Conservation (phyloP, 805 yeast genomes). For the Sungouiella thailandica region DNA sequence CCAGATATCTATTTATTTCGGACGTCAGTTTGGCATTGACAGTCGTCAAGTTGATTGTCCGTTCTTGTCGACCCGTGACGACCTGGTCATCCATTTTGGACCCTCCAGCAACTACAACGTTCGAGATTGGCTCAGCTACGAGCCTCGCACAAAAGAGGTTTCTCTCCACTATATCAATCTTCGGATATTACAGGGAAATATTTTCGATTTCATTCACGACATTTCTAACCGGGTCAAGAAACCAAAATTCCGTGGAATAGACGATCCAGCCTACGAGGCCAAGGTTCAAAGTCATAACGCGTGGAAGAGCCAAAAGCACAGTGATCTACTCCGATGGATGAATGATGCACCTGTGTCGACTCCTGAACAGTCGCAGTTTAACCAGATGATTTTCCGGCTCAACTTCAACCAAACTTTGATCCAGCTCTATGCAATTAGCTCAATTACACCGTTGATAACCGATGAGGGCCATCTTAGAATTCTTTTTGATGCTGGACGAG, state of each 20-base stretch:
- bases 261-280: background rate
- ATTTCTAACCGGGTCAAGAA: slow-evolving; percentile 3
- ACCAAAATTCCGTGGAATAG: background rate
- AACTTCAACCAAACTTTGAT: slow-evolving; percentile 10
- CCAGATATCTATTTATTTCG: slow-evolving; percentile 7
- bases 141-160: slow-evolving; percentile 2
- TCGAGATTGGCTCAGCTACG: background rate
- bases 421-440: slow-evolving; percentile 7
- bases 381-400: slow-evolving; percentile 6
- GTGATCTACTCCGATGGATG: slow-evolving; percentile 4
- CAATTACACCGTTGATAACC: slow-evolving; percentile 8
- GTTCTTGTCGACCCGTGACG: slow-evolving; percentile 5
- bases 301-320: slow-evolving; percentile 6
- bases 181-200: slow-evolving; percentile 6
- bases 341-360: background rate
- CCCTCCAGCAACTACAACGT: background rate
- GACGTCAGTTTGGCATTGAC: slow-evolving; percentile 8
- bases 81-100: slow-evolving; percentile 2
- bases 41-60: slow-evolving; percentile 6
- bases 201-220: slow-evolving; percentile 6
- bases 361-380: slow-evolving; percentile 1
- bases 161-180: slow-evolving; percentile 6
- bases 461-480: slow-evolving; percentile 3
- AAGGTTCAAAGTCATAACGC: slow-evolving; percentile 1
- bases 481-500: slow-evolving; percentile 8